Percentiles rank a stretch among this genome's conserved stretches.
These are phyloP conservation scores for Cercophora newfieldiana DNA, from an alignment of 495 filamentous ascomycete genomes.

Conservation along the genomic window DNA sequence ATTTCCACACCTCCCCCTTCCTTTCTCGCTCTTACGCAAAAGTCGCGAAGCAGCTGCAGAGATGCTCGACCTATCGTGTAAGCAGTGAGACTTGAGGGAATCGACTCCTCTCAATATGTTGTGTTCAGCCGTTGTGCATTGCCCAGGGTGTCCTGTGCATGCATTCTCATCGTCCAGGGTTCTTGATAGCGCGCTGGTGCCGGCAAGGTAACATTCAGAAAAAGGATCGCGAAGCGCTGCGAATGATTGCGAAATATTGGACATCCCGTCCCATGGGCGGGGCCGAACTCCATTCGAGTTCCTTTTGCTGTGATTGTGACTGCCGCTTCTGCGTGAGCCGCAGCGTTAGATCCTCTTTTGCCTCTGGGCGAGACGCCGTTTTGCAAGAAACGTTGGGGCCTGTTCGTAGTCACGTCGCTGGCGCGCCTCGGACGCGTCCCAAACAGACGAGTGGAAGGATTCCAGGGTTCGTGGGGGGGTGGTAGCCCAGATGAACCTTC, in stretches of 20 bases:
- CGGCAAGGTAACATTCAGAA: neutral
- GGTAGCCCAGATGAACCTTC: too few species aligned
- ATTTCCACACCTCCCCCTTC: neutral
- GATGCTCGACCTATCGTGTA: neutral
- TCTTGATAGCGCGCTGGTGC: neutral
- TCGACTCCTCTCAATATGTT: neutral
- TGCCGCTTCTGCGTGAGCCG: neutral
- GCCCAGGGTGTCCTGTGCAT: constrained; percentile 1
- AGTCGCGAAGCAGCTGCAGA: neutral
- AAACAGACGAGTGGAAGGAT: too few species aligned
- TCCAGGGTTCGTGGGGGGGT: too few species aligned
- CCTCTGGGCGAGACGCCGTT: too few species aligned
- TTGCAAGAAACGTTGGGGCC: neutral
- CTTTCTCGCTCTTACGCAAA: neutral
- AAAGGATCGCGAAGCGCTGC: neutral
- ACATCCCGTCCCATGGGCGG: neutral
- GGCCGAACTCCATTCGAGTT: neutral
- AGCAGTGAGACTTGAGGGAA: neutral
- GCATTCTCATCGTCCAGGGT: neutral
- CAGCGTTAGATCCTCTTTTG: too few species aligned
- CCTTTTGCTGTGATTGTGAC: neutral
- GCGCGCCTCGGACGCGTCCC: too few species aligned
- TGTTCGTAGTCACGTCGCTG: too few species aligned
- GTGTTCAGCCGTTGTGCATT: neutral
- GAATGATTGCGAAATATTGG: neutral